Evolutionary conservation across 257 asterid genomes (phyloP).

Genomic region (Craterostigma plantagineum): DNA sequence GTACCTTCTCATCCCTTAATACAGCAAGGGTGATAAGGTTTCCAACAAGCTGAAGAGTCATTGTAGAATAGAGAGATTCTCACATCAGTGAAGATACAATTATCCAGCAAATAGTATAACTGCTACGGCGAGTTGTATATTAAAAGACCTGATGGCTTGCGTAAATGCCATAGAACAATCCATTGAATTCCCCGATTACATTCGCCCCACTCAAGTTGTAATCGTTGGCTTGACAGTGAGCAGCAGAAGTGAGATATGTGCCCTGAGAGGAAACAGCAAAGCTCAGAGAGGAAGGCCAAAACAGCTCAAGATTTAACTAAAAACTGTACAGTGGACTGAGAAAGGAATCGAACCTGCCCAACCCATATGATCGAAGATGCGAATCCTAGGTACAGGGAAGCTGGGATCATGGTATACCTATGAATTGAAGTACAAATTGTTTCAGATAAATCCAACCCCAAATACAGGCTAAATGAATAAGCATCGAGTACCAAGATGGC

Average conservation of each 20-base stretch:
- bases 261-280: slow-evolving; percentile 31
- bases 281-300: slow-evolving; percentile 1
- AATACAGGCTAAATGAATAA: too few relatives aligned
- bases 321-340: slow-evolving; percentile 1
- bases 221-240: slow-evolving; percentile 53
- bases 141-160: slow-evolving; percentile 80
- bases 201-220: slow-evolving; percentile 45
- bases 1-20: slow-evolving; percentile 59
- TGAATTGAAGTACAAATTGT: not conserved
- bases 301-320: not conserved
- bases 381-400: slow-evolving; percentile 85
- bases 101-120: slow-evolving; percentile 2
- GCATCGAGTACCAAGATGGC: slow-evolving; percentile 69
- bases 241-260: slow-evolving; percentile 76
- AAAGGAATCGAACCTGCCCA: slow-evolving; percentile 43
- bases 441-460: too few relatives aligned
- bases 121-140: slow-evolving; percentile 3
- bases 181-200: slow-evolving; percentile 72
- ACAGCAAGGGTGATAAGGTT: slow-evolving; percentile 71
- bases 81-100: not conserved
- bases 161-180: slow-evolving; percentile 76
- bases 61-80: not conserved
- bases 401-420: slow-evolving; percentile 93
- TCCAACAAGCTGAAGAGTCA: slow-evolving; percentile 62
- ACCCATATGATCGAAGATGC: slow-evolving; percentile 95